phyloP scores from a whole-genome alignment of 2,329 filamentous ascomycete genomes.

The Geoglossum cookeanum region DNA sequence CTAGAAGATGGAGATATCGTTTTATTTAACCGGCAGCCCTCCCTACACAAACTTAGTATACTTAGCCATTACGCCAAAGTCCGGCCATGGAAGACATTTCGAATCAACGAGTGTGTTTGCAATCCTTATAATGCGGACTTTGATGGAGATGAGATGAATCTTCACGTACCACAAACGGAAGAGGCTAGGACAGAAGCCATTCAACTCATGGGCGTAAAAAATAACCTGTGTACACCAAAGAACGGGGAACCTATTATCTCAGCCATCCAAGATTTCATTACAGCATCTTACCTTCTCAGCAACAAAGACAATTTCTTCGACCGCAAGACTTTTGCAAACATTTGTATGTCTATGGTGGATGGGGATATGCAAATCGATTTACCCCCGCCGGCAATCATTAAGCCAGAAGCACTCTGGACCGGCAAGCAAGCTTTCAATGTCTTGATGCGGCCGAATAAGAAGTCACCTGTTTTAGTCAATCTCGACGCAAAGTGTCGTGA shows the following conservation, averaged over 20 bases:
- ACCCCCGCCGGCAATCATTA: constrained; percentile 69
- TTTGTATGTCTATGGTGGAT: constrained; percentile 88
- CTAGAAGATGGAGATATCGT: constrained; percentile 91
- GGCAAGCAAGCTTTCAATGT: constrained; percentile 94
- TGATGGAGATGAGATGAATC: constrained; percentile 97
- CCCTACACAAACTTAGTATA: constrained; percentile 95
- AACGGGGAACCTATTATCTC: constrained; percentile 97
- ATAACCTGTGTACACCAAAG: constrained; percentile 89
- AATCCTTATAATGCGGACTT: constrained; percentile 98
- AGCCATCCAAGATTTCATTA: constrained; percentile 99
- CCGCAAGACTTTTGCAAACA: constrained; percentile 68
- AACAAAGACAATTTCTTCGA: constrained; percentile 89
- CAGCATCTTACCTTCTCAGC: constrained; percentile 75
- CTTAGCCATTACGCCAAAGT: constrained; percentile 90
- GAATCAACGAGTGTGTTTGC: constrained; percentile 94
- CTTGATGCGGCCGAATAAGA: constrained; percentile 70
- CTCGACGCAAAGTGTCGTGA: constrained; percentile 82
- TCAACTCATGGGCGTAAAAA: constrained; percentile 91
- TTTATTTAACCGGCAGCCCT: constrained; percentile 94
- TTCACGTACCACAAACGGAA: constrained; percentile 94
- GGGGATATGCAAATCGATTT: constrained; percentile 60
- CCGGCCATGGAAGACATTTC: constrained; percentile 85
- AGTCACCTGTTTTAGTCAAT: constrained; percentile 71
- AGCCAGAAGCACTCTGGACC: constrained; percentile 79
- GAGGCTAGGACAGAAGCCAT: constrained; percentile 90